Base-by-base conservation (phyloP, 1,284 basidiomycete species). In the Pulveroboletus sp. region DNA sequence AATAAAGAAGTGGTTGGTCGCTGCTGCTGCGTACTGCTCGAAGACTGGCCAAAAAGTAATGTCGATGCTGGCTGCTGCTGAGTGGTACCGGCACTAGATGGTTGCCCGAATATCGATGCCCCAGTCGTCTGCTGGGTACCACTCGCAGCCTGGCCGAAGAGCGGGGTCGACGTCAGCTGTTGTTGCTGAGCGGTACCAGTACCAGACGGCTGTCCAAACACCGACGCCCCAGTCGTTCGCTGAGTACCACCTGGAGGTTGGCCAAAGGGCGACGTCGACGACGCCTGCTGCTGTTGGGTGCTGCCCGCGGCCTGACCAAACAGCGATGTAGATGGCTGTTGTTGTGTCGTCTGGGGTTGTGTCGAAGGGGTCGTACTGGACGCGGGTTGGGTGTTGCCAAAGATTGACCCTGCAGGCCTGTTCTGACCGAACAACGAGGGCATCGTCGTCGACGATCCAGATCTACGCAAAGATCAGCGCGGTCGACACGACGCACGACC, bases 361-460 rank as follows among this genome's bases (percentile, higher is more conserved):
- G 70, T 71, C 51, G 72, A 70, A 4, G 70, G 60, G 5, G 62
- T 62, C 31, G 65, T 61, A 29, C 57, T 58, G 11, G 57, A 43
- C 11, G 64, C 38, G 10, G 63, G 70, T 31, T 70, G 71, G 52
- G 66, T 65, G 35, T 54, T 45, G 17, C 74, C 72, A 71, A 78
- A 75, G 39, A 71, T 61, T 14, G 68, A 65, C 43, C 65, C 65
- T 35, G 64, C 26, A 2, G 70, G 61, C 51, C 69, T 74, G 33
- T 38, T 61, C 57, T 74, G 71, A 4, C 77, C 72, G 53, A 78
- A 78, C 31, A 76, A 54, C 26, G 74, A 67, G 54, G 65, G 61
- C 20, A 56, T 57, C 33, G 58, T 45, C 18, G 67, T 36, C 10
- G 62, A 67, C 33, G 68, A 61, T 39, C 58, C 57, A 26, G 60